phyloP scores from a whole-genome alignment of 352 stramenopile species.

The Phytopythium delawarense region DNA sequence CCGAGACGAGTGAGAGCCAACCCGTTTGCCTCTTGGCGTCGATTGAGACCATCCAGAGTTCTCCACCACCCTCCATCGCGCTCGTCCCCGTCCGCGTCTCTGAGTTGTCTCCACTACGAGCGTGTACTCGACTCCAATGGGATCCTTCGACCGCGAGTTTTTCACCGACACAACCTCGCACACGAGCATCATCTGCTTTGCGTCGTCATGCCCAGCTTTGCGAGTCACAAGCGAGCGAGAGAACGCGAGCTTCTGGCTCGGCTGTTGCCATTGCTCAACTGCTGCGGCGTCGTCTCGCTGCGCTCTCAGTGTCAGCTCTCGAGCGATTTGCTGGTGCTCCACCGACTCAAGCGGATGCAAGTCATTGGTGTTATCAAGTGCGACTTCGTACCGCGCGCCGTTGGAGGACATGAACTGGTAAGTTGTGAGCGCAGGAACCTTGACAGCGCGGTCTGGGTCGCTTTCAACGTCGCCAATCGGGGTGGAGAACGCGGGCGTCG shows the following conservation, averaged over 20 bases:
- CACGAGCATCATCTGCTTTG: slow-evolving; percentile 14
- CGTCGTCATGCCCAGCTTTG: background rate
- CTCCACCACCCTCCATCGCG: slow-evolving; percentile 3
- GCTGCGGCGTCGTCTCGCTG: slow-evolving; percentile 25
- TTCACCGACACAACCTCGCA: slow-evolving; percentile 26
- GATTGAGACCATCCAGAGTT: background rate
- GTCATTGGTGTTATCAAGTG: slow-evolving; percentile 56
- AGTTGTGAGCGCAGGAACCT: slow-evolving; percentile 44
- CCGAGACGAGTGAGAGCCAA: background rate
- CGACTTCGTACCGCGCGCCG: slow-evolving; percentile 50
- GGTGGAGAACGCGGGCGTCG: slow-evolving; percentile 50
- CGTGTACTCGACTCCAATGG: slow-evolving; percentile 25
- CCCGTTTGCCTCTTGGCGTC: background rate
- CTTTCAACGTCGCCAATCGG: slow-evolving; percentile 28
- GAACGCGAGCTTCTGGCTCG: background rate
- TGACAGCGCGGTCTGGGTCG: slow-evolving; percentile 22
- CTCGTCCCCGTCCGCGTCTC: background rate
- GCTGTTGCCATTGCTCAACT: slow-evolving; percentile 27
- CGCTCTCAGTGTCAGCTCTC: slow-evolving; percentile 43
- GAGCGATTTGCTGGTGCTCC: slow-evolving; percentile 33
- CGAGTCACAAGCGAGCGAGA: background rate
- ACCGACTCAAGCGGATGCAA: slow-evolving; percentile 31
- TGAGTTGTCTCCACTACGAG: slow-evolving; percentile 5
- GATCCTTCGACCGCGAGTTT: slow-evolving; percentile 18
- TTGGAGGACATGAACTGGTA: slow-evolving; percentile 27